Percentiles rank a stretch among this genome's conserved stretches.
These are phyloP conservation scores for Serendipita sp. DNA, from an alignment of 768 basidiomycete genomes.

Conservation along the genomic window DNA sequence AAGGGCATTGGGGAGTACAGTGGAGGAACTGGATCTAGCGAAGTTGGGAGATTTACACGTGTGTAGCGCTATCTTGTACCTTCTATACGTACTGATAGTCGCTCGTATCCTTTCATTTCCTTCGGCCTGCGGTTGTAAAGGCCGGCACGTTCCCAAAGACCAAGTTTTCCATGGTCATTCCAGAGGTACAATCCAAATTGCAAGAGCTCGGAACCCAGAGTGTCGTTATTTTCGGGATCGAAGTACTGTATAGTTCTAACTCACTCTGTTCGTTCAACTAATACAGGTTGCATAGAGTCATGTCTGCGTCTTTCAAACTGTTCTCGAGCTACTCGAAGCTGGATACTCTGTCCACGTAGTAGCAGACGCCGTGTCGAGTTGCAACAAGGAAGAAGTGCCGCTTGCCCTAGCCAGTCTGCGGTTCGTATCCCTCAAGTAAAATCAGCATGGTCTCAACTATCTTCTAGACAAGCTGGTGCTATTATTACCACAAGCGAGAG, in stretches of 20 bases:
- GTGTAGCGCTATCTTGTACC: background rate
- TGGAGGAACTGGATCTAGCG: conserved; percentile 12
- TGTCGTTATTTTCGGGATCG: conserved; percentile 74
- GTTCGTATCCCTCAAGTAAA: background rate
- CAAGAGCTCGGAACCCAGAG: conserved; percentile 31
- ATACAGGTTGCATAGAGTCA: conserved; percentile 40
- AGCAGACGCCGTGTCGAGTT: conserved; percentile 73
- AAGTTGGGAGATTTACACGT: conserved; percentile 29
- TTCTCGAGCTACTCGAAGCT: conserved; percentile 42
- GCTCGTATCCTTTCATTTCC: conserved; percentile 1
- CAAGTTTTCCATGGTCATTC: conserved; percentile 71
- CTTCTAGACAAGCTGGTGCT: conserved; percentile 41
- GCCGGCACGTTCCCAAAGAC: conserved; percentile 58
- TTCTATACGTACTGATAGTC: background rate
- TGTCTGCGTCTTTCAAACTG: conserved; percentile 76
- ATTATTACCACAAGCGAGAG: conserved; percentile 70
- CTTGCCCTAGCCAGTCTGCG: conserved; percentile 55
- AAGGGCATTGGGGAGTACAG: background rate
- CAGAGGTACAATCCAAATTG: conserved; percentile 43
- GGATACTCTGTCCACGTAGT: conserved; percentile 48
- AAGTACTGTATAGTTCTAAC: conserved; percentile 32
- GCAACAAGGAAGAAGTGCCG: conserved; percentile 64
- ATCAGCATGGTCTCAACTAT: background rate
- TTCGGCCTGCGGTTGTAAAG: conserved; percentile 41
- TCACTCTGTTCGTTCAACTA: too few relatives aligned